Base-by-base conservation (phyloP, 192 early-diverging fungal genomes). In the Podila horticola region DNA sequence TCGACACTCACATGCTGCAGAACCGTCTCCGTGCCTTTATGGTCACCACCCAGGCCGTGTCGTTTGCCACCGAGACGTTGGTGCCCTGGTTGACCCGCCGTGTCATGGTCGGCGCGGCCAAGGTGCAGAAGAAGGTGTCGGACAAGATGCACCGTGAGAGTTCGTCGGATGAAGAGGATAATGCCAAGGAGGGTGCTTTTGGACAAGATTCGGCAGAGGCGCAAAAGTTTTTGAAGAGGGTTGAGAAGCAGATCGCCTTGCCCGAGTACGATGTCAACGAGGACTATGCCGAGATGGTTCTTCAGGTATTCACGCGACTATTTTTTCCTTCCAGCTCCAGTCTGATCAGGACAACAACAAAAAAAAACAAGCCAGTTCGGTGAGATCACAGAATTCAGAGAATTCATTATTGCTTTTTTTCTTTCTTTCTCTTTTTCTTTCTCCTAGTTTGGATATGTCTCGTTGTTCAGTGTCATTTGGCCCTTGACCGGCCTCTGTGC, bases 231-330 rank as follows among this genome's bases (percentile, higher is more conserved):
- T 74, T 92, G 69, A 76, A 90, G 36, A 82, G 81, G 30, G 86
- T 92, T 13, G 63, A 84, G 59, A 87, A 84, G 34, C 91, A 95
- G 67, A 86, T 87, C 20, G 87, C 72, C 9, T 82, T 93, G 63
- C 92, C 93, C 13, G 90, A 84, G 36, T 97, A 98, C 74, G 90
- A 93, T 71, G 91, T 95, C 59, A 96, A 93, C 62, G 90, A 89
- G 62, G 97, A 98, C 77, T 97, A 97, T 75, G 90, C 91, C 38
- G 97, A 98, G 82, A 95, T 98, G 94, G 91, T 93, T 66, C 91
- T 93, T 69, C 96, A 98, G 89, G 89, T 93, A 82, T 34, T 31
- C 31, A 2, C 31, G 61, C 29, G 6, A 55, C 0, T 2, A 57
- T 45, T 58, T 11, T 52, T 64, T 38, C 19, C 31, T n/a, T n/a